These are phyloP conservation scores for Kockovaella imperatae DNA, from an alignment of 768 basidiomycete genomes.

Conservation along the genomic window DNA sequence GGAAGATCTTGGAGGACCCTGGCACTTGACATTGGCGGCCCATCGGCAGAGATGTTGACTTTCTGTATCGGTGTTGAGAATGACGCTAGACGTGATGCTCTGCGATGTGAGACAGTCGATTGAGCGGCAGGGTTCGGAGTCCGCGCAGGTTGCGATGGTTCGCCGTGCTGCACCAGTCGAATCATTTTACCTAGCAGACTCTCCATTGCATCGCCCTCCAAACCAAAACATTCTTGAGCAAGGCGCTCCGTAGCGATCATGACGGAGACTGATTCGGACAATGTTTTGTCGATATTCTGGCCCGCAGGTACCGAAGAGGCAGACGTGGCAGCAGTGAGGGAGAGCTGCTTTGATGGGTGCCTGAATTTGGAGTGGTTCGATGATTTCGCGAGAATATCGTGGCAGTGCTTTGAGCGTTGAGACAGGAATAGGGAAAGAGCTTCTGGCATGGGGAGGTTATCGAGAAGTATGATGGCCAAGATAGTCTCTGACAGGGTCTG, in stretches of 20 bases:
- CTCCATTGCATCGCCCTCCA: too few relatives aligned
- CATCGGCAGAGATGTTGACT: constrained; percentile 32
- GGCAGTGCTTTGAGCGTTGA: constrained; percentile 49
- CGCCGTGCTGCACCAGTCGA: constrained; percentile 27
- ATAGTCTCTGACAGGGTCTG: constrained; percentile 71
- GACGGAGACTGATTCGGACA: constrained; percentile 21
- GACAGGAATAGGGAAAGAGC: constrained; percentile 62
- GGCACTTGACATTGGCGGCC: constrained; percentile 60
- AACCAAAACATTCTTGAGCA: constrained; percentile 23
- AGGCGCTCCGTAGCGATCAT: constrained; percentile 22
- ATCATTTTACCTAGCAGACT: constrained; percentile 37
- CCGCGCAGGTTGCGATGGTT: constrained; percentile 6
- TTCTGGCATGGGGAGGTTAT: constrained; percentile 70
- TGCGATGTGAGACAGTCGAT: constrained; percentile 16
- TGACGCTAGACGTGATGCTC: constrained; percentile 46
- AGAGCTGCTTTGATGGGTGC: neutral
- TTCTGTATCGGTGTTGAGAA: constrained; percentile 34
- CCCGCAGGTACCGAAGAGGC: constrained; percentile 15
- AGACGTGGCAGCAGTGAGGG: neutral
- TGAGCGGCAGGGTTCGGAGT: neutral
- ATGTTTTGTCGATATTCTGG: constrained; percentile 9
- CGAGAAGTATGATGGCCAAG: constrained; percentile 77
- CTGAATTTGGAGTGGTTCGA: constrained; percentile 7
- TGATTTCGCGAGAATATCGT: constrained; percentile 26
- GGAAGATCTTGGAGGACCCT: constrained; percentile 63